Base-by-base conservation (phyloP, 2,329 filamentous ascomycete species). In the Pseudocercospora fijiensis region DNA sequence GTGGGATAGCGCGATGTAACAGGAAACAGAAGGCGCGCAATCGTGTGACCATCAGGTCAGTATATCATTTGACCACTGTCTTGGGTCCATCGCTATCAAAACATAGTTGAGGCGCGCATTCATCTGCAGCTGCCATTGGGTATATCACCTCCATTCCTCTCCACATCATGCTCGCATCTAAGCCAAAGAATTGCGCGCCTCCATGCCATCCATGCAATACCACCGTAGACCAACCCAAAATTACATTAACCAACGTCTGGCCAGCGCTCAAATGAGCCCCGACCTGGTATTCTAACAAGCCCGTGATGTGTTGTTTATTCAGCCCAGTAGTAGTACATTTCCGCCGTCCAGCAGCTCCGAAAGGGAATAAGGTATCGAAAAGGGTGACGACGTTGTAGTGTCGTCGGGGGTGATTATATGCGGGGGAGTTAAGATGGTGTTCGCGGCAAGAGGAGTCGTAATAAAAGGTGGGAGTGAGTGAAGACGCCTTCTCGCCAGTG, bases 101-200 rank as follows among this genome's bases (percentile, higher is more conserved):
- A 63, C 24, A 59, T 61, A 53, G 30, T 53, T 58, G 43, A 60
- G 63, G 65, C 65, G 65, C 65, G 63, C 63, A 67, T 55, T 53
- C 51, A 43, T 59, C 63, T 67, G 65, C 65, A 60, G 65, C 65
- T 56, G 65, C 65, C 65, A 33, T 64, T 61, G 65, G 65, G 47
- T 45, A 61, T 62, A 66, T 67, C 59, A 41, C 65, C 60, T 65
- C 53, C 62, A 28, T 56, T 30, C 27, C 52, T 37, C 27, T n/a
- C 61, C 61, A 26, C 33, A 58, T 57, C 45, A 64, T 18, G 47
- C 58, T 59, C 47, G 62, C 62, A 60, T 63, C n/a, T 63, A 62
- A 63, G 37, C 55, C 60, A 61, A 66, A 55, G 43, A n/a, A 33
- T 22, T 58, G 37, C 52, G 57, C 60, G 60, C 63, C 57, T 55